These are phyloP conservation scores for Heterobasidion occidentale DNA, from an alignment of 1,284 basidiomycete genomes.

Conservation along the genomic window DNA sequence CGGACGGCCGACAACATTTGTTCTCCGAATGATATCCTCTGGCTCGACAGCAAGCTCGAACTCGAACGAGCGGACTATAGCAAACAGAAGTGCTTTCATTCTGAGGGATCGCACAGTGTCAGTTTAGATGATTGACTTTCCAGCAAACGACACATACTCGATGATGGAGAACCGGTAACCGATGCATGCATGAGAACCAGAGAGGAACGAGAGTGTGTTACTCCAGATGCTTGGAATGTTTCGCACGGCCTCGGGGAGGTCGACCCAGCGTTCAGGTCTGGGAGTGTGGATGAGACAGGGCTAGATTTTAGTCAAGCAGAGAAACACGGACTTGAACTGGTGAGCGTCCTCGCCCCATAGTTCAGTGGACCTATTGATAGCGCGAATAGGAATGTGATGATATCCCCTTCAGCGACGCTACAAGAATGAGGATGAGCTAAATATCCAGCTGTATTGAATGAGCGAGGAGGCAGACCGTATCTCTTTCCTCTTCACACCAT, in stretches of 20 bases:
- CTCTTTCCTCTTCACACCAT: constrained; percentile 18
- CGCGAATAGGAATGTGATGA: constrained; percentile 39
- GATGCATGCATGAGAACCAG: constrained; percentile 55
- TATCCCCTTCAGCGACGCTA: constrained; percentile 37
- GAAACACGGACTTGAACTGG: constrained; percentile 36
- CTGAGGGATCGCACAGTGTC: constrained; percentile 16
- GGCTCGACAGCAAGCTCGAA: constrained; percentile 42
- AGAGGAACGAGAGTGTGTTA: constrained; percentile 52
- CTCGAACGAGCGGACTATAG: constrained; percentile 47
- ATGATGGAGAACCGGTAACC: constrained; percentile 65
- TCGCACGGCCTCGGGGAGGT: constrained; percentile 32
- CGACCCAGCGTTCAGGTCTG: constrained; percentile 55
- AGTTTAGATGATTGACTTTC: neutral
- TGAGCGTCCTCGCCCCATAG: constrained; percentile 50
- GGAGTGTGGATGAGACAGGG: neutral
- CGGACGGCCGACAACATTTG: constrained; percentile 24
- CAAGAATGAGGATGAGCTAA: neutral
- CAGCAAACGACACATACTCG: constrained; percentile 34
- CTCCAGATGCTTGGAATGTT: constrained; percentile 51
- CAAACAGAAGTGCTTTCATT: constrained; percentile 49
- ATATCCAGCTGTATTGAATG: too few relatives aligned
- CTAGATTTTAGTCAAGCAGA: neutral
- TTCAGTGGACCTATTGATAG: constrained; percentile 34
- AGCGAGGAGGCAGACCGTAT: constrained; percentile 15
- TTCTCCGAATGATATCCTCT: constrained; percentile 26